Evolutionary conservation across 331 rosid species (phyloP).

Genomic region (Spiraea crenata): DNA sequence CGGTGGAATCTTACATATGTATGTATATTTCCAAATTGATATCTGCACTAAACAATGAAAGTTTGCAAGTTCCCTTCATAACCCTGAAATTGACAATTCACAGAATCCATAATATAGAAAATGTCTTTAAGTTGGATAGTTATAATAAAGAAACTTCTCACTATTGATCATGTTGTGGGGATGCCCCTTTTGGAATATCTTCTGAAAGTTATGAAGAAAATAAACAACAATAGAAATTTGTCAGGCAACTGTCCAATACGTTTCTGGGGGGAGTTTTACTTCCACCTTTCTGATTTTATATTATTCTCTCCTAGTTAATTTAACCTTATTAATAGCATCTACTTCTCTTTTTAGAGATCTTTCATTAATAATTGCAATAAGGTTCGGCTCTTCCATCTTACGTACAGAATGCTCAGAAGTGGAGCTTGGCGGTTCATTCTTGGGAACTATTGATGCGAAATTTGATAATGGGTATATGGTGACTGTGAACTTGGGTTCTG

Average conservation of each 20-base stretch:
- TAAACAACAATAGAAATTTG: not conserved
- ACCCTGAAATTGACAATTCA: not conserved
- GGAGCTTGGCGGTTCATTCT: slow-evolving; percentile 43
- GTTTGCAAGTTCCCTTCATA: not conserved
- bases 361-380: slow-evolving; percentile 8
- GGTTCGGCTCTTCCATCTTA: slow-evolving; percentile 11
- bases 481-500: slow-evolving; percentile 55
- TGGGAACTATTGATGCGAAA: slow-evolving; percentile 65
- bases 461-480: slow-evolving; percentile 72
- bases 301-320: not conserved
- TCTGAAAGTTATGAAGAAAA: not conserved
- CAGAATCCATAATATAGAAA: not conserved
- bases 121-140: not conserved
- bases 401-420: slow-evolving; percentile 40
- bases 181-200: not conserved
- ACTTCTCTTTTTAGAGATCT: too few relatives aligned
- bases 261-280: not conserved
- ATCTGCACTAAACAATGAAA: not conserved
- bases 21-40: not conserved
- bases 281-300: not conserved
- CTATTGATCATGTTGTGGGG: not conserved
- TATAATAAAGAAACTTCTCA: not conserved
- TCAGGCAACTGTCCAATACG: not conserved
- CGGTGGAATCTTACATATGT: not conserved
- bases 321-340: slow-evolving; percentile 4